These are phyloP conservation scores for Melastoma candidum DNA, from an alignment of 441 rosid genomes.

Conservation along the genomic window DNA sequence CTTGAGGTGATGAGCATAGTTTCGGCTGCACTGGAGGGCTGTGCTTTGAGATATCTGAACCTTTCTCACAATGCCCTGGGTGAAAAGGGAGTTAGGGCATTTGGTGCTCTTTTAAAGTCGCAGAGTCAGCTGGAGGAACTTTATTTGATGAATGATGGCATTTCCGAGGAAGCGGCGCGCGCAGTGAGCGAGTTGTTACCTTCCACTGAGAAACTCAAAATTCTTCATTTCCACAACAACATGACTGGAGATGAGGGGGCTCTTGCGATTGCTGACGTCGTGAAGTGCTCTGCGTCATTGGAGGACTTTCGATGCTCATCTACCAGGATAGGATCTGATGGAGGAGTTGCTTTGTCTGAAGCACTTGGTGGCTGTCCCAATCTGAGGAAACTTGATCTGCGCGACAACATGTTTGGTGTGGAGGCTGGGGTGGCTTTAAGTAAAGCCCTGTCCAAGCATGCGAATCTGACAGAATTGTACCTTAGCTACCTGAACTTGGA, in stretches of 20 bases:
- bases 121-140: conserved; percentile 19
- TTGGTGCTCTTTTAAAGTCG: conserved; percentile 14
- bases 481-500: conserved; percentile 19
- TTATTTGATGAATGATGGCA: conserved; percentile 19
- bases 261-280: conserved; percentile 15
- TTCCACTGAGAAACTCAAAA: conserved; percentile 15
- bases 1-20: conserved; percentile 19
- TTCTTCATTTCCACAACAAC: conserved; percentile 18
- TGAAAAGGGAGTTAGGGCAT: conserved; percentile 18
- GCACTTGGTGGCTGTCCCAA: conserved; percentile 13
- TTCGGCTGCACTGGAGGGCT: conserved; percentile 16
- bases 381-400: conserved; percentile 17
- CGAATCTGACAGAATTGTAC: conserved; percentile 14
- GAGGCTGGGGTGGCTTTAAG: conserved; percentile 14
- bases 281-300: conserved; percentile 10
- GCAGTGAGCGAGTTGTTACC: conserved; percentile 17
- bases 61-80: conserved; percentile 18
- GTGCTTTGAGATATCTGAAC: conserved; percentile 12
- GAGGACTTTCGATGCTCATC: conserved; percentile 21
- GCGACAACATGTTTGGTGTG: conserved; percentile 21
- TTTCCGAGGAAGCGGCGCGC: conserved; percentile 18
- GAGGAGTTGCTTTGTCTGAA: conserved; percentile 18
- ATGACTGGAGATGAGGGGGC: conserved; percentile 21
- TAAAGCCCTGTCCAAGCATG: conserved; percentile 15
- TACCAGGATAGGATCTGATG: conserved; percentile 18